phyloP scores from a whole-genome alignment of 2,329 filamentous ascomycete genomes.

The Phialophora macrospora region DNA sequence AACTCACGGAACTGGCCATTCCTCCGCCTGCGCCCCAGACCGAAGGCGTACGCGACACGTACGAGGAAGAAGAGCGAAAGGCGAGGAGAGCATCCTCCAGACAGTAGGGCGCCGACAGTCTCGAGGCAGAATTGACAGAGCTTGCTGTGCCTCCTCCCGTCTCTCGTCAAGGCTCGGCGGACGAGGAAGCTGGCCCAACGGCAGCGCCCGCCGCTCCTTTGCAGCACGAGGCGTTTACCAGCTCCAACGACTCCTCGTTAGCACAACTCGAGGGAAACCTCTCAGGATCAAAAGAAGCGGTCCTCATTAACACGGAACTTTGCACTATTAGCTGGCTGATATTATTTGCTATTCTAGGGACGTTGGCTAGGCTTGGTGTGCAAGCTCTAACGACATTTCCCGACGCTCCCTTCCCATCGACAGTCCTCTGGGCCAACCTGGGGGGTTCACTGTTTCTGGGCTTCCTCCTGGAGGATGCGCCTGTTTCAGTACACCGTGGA shows the following conservation, averaged over 20 bases:
- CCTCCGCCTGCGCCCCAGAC: not conserved
- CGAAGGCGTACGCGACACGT: not conserved
- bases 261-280: not conserved
- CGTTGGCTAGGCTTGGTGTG: slow-evolving; percentile 75
- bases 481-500: slow-evolving; percentile 60
- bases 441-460: slow-evolving; percentile 78
- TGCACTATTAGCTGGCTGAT: slow-evolving; percentile 56
- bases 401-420: slow-evolving; percentile 71
- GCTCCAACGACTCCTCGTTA: not conserved
- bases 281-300: not conserved
- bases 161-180: not conserved
- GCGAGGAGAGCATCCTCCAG: not conserved
- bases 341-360: slow-evolving; percentile 79
- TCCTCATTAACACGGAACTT: not conserved
- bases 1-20: not conserved
- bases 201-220: not conserved
- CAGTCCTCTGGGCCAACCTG: slow-evolving; percentile 82
- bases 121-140: not conserved
- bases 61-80: not conserved
- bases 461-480: slow-evolving; percentile 73
- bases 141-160: not conserved
- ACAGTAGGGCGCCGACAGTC: not conserved
- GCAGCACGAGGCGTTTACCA: not conserved
- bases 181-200: not conserved
- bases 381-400: slow-evolving; percentile 77